phyloP scores from a whole-genome alignment of 768 basidiomycete species.

The Tylopilus plumbeoviolaceoides region DNA sequence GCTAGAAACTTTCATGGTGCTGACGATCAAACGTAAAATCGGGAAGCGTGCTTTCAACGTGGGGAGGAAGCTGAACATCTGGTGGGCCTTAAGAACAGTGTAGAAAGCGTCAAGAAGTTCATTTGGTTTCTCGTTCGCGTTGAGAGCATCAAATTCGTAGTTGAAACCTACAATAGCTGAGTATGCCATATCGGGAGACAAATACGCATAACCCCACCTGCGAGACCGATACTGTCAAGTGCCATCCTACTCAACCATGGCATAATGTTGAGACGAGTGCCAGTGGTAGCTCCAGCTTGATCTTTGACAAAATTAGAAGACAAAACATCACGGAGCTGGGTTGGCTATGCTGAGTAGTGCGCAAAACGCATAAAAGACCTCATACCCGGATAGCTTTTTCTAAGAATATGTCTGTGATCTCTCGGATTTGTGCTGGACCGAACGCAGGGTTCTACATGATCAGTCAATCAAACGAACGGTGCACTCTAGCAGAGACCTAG shows the following conservation, averaged over 20 bases:
- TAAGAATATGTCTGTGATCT: conserved; percentile 54
- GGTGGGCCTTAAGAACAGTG: conserved; percentile 16
- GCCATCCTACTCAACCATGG: conserved; percentile 34
- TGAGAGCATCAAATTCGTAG: conserved; percentile 33
- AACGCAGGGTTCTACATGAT: conserved; percentile 62
- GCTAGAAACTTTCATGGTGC: conserved; percentile 4
- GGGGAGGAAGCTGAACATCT: conserved; percentile 16
- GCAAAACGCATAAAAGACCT: background rate
- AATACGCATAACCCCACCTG: conserved; percentile 21
- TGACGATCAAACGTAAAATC: conserved; percentile 37
- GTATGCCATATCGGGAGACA: background rate
- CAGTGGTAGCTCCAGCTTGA: conserved; percentile 11
- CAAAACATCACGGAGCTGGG: conserved; percentile 45
- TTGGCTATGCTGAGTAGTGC: background rate
- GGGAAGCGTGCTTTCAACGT: conserved; percentile 36
- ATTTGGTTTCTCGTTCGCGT: conserved; percentile 23
- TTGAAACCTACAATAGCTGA: conserved; percentile 28
- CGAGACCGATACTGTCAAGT: conserved; percentile 39
- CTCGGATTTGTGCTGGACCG: conserved; percentile 53
- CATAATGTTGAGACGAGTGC: conserved; percentile 26
- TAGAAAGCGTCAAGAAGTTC: conserved; percentile 33
- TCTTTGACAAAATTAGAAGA: conserved; percentile 27
- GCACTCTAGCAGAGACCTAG: background rate
- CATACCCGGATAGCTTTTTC: conserved; percentile 51
- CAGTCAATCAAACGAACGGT: background rate